Percentiles rank a stretch among this genome's conserved stretches.
Evolutionary conservation across 2,329 filamentous ascomycete species (phyloP).

Genomic region (Aspergillus puulaauensis): DNA sequence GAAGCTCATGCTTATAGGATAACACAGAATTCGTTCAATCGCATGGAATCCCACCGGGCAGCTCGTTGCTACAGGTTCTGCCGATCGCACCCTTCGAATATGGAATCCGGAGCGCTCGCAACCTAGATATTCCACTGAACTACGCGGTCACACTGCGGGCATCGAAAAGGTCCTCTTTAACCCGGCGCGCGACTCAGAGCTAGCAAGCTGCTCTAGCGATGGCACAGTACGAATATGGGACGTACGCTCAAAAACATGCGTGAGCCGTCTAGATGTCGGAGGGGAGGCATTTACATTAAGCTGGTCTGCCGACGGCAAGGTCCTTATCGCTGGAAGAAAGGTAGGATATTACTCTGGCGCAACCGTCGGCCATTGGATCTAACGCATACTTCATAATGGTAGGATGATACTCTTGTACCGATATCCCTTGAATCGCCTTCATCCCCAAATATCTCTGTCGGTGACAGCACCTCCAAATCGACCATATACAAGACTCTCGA

Average conservation of each 20-base stretch:
- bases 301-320: constrained; percentile 49
- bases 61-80: constrained; percentile 81
- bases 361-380: background rate
- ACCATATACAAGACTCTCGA: constrained; percentile 40
- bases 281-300: constrained; percentile 50
- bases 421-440: constrained; percentile 44
- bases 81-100: constrained; percentile 84
- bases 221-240: constrained; percentile 53
- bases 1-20: constrained; percentile 9
- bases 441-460: constrained; percentile 30
- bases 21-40: constrained; percentile 68
- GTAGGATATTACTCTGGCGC: constrained; percentile 25
- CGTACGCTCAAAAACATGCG: constrained; percentile 49
- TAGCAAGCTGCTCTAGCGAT: constrained; percentile 51
- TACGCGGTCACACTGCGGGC: constrained; percentile 48
- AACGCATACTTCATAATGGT: background rate
- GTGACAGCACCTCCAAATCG: constrained; percentile 21
- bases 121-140: constrained; percentile 48
- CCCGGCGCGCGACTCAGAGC: constrained; percentile 49
- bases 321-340: constrained; percentile 49
- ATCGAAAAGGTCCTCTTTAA: constrained; percentile 53
- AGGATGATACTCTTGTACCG: constrained; percentile 50
- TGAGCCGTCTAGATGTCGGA: constrained; percentile 49
- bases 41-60: constrained; percentile 87
- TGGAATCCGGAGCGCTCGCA: constrained; percentile 69